These are phyloP conservation scores for Pterula multifida DNA, from an alignment of 1,284 basidiomycete species.

Conservation along the genomic window DNA sequence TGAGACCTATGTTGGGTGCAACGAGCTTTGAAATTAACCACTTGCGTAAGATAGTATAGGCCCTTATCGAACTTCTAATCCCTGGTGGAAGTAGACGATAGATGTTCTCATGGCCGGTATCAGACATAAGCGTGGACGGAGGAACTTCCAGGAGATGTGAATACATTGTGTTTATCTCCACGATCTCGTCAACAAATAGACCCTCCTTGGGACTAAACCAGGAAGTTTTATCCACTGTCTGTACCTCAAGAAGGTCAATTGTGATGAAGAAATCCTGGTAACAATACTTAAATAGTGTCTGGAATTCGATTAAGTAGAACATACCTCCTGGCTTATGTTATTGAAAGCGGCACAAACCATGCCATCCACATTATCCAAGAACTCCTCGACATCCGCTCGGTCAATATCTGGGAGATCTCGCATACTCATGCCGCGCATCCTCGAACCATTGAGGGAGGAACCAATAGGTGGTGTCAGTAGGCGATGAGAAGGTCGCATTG, in stretches of 20 bases:
- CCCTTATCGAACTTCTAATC: constrained; percentile 60
- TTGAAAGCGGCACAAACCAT: constrained; percentile 63
- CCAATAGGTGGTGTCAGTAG: constrained; percentile 16
- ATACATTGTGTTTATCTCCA: constrained; percentile 68
- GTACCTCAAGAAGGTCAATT: constrained; percentile 66
- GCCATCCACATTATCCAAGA: constrained; percentile 62
- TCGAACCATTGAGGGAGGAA: constrained; percentile 16
- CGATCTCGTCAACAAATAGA: constrained; percentile 37
- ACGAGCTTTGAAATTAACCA: constrained; percentile 65
- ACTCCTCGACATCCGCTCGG: constrained; percentile 47
- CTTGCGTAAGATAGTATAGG: constrained; percentile 61
- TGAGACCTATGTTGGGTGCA: constrained; percentile 45
- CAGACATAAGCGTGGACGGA: constrained; percentile 57
- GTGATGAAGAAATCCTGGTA: constrained; percentile 65
- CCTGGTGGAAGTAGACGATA: constrained; percentile 65
- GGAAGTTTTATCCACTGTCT: constrained; percentile 62
- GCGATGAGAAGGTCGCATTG: constrained; percentile 41
- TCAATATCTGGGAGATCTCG: constrained; percentile 56
- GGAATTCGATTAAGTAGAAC: constrained; percentile 9
- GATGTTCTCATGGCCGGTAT: constrained; percentile 51
- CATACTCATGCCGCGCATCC: constrained; percentile 30
- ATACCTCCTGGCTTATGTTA: constrained; percentile 64
- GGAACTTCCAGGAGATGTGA: constrained; percentile 58
- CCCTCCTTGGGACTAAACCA: constrained; percentile 59
- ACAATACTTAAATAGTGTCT: constrained; percentile 6